A percentile compares a stretch with the other conserved stretches of the same genome.
These are phyloP conservation scores for Daedaleopsis sinensis DNA, from an alignment of 768 basidiomycete species.

Conservation along the genomic window DNA sequence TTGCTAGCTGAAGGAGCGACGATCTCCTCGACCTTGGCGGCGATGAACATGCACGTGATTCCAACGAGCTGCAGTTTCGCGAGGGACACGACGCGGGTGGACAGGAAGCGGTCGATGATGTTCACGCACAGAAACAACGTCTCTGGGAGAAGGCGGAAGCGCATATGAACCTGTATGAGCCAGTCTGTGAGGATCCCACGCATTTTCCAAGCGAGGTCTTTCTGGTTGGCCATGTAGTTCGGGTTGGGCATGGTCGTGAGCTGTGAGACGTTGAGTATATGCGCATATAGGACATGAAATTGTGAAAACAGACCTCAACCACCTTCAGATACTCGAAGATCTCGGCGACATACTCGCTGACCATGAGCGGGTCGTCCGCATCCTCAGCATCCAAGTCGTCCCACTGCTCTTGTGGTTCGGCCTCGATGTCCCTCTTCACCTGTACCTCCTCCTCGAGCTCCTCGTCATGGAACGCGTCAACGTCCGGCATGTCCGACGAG, in stretches of 20 bases:
- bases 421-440: slow-evolving; percentile 43
- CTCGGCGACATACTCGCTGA: slow-evolving; percentile 93
- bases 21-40: slow-evolving; percentile 93
- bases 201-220: slow-evolving; percentile 87
- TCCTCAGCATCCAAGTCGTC: slow-evolving; percentile 93
- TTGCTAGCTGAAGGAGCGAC: slow-evolving; percentile 83
- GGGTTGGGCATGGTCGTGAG: slow-evolving; percentile 78
- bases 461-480: slow-evolving; percentile 44
- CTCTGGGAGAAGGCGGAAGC: slow-evolving; percentile 85
- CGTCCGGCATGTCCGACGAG: slow-evolving; percentile 61
- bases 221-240: slow-evolving; percentile 83
- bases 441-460: slow-evolving; percentile 37
- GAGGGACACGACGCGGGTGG: slow-evolving; percentile 58
- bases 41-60: slow-evolving; percentile 82
- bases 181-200: slow-evolving; percentile 90
- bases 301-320: slow-evolving; percentile 61
- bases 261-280: slow-evolving; percentile 41
- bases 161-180: slow-evolving; percentile 89
- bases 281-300: slow-evolving; percentile 14
- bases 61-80: slow-evolving; percentile 81
- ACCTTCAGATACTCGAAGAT: slow-evolving; percentile 91
- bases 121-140: slow-evolving; percentile 90
- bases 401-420: slow-evolving; percentile 76
- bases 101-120: slow-evolving; percentile 73
- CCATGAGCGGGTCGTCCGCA: slow-evolving; percentile 93